Percentiles rank a stretch among this genome's conserved stretches.
Evolutionary conservation across 75 land plant species (phyloP).

Genomic region (Pinus tabuliformis): DNA sequence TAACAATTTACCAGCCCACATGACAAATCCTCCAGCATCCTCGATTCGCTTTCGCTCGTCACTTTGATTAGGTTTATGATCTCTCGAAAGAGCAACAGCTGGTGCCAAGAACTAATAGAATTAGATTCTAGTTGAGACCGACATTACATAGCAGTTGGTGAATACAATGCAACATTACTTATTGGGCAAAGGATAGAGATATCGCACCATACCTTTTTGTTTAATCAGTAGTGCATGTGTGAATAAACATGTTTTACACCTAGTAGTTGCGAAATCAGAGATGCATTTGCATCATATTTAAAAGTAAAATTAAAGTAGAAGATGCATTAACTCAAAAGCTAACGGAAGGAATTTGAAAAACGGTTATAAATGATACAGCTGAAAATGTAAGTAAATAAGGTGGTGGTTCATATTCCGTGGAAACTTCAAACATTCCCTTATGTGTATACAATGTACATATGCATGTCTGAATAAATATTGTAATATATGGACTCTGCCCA

Average conservation of each 20-base stretch:
- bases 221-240: neutral
- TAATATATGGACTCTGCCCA: too few relatives aligned
- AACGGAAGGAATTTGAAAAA: neutral
- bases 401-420: too few relatives aligned
- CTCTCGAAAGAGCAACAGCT: slow-evolving; percentile 81
- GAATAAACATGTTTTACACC: neutral
- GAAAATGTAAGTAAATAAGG: too few relatives aligned
- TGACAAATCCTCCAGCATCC: slow-evolving; percentile 82
- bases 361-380: too few relatives aligned
- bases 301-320: neutral
- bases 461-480: too few relatives aligned
- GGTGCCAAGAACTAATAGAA: slow-evolving; percentile 2
- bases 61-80: slow-evolving; percentile 77
- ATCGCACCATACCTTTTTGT: neutral
- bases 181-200: neutral
- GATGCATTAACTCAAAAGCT: neutral
- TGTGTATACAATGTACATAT: too few relatives aligned
- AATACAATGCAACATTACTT: neutral
- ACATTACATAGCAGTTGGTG: neutral
- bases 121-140: neutral
- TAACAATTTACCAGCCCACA: slow-evolving; percentile 71
- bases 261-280: neutral
- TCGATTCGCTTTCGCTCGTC: slow-evolving; percentile 85
- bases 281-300: neutral
- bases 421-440: too few relatives aligned